A percentile compares a stretch with the other conserved stretches of the same genome.
Evolutionary conservation across 2,329 filamentous ascomycete species (phyloP).

Genomic region (Coniella vitis): DNA sequence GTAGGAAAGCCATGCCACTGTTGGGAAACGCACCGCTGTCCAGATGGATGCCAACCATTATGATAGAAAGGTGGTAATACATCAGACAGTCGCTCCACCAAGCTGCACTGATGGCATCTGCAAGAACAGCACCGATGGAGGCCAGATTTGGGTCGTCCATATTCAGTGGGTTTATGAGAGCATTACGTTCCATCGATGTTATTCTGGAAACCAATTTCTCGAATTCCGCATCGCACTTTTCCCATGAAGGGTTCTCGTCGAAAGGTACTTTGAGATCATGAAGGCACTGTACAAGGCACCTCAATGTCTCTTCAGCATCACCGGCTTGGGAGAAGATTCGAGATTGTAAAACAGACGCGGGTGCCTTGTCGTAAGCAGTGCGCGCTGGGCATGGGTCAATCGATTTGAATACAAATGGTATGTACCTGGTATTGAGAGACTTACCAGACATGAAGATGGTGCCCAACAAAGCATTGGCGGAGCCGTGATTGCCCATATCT

Average conservation of each 20-base stretch:
- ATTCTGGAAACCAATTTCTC: constrained; percentile 54
- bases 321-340: constrained; percentile 71
- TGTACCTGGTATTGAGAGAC: background rate
- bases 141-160: constrained; percentile 47
- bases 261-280: constrained; percentile 61
- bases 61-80: constrained; percentile 65
- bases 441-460: constrained; percentile 58
- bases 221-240: constrained; percentile 73
- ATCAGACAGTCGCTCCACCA: constrained; percentile 67
- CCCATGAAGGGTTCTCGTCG: constrained; percentile 59
- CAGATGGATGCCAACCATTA: constrained; percentile 61
- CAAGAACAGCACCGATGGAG: constrained; percentile 62
- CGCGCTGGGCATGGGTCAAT: constrained; percentile 32
- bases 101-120: constrained; percentile 62
- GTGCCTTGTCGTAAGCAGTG: constrained; percentile 70
- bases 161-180: constrained; percentile 36
- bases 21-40: constrained; percentile 60
- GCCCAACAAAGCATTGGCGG: constrained; percentile 61
- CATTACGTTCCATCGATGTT: constrained; percentile 45
- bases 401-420: background rate
- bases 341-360: constrained; percentile 76
- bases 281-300: constrained; percentile 64
- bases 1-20: constrained; percentile 60
- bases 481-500: constrained; percentile 61
- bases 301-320: constrained; percentile 62